Percentiles rank a stretch among this genome's conserved stretches.
phyloP scores from a whole-genome alignment of 495 filamentous ascomycete species.

The Neurospora sp. region DNA sequence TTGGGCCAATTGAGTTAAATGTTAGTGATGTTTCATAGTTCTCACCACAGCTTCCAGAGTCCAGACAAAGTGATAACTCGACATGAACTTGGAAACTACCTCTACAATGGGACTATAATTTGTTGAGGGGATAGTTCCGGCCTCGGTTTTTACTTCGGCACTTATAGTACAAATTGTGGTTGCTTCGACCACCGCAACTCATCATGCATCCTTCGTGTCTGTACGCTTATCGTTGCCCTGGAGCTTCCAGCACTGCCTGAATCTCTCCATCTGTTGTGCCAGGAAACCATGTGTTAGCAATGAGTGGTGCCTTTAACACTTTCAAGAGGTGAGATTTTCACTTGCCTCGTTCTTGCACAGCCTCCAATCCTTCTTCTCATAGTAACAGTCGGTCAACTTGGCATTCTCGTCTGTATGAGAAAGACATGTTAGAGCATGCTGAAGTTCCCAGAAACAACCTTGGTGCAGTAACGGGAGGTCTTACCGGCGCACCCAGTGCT shows the following conservation, averaged over 20 bases:
- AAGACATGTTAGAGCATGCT: not conserved
- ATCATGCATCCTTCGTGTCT: slow-evolving; percentile 52
- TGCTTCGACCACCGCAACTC: not conserved
- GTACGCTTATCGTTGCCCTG: slow-evolving; percentile 85
- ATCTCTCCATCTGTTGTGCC: slow-evolving; percentile 71
- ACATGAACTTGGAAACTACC: not conserved
- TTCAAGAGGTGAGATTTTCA: not conserved
- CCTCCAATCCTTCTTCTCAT: slow-evolving; percentile 93
- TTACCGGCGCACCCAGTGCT: slow-evolving; percentile 89
- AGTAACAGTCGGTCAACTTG: slow-evolving; percentile 92
- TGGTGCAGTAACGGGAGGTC: slow-evolving; percentile 8
- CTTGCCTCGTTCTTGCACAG: slow-evolving; percentile 81
- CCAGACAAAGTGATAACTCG: not conserved
- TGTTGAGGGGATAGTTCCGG: not conserved
- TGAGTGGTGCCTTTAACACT: not conserved
- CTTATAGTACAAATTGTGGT: not conserved
- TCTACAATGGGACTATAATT: not conserved
- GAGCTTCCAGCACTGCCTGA: slow-evolving; percentile 85
- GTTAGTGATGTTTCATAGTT: not conserved
- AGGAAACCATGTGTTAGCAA: slow-evolving; percentile 7
- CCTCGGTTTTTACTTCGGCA: not conserved
- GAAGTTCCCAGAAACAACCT: not conserved
- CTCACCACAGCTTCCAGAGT: not conserved
- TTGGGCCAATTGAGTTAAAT: not conserved
- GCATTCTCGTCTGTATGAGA: slow-evolving; percentile 62